Evolutionary conservation across 2,329 filamentous ascomycete genomes (phyloP).

Genomic region (Sporothrix protearum): DNA sequence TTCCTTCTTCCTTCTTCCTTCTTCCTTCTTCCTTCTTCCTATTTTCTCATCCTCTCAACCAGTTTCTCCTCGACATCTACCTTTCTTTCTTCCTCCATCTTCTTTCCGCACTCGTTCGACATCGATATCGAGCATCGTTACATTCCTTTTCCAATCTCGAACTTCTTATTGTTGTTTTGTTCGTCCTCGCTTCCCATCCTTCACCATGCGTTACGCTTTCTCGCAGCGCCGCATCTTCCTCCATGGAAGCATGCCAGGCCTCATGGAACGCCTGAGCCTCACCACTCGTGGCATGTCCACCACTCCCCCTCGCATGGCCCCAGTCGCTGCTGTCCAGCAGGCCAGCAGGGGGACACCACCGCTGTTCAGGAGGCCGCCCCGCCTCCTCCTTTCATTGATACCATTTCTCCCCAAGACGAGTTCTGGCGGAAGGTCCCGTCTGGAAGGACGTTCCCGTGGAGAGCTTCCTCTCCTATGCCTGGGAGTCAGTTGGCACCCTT

Average conservation of each 20-base stretch:
- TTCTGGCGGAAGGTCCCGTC: constrained; percentile 51
- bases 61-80: neutral
- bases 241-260: neutral
- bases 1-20: neutral
- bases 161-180: too few relatives aligned
- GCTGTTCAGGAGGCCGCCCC: neutral
- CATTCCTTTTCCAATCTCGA: neutral
- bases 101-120: neutral
- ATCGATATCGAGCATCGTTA: neutral
- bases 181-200: neutral
- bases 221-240: neutral
- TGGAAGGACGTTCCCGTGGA: constrained; percentile 48
- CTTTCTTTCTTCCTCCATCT: neutral
- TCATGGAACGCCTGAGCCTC: neutral
- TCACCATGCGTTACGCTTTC: neutral
- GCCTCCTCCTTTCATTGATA: neutral
- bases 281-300: neutral
- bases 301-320: constrained; percentile 5
- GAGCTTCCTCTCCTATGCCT: constrained; percentile 52
- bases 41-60: too few relatives aligned
- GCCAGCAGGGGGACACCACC: neutral
- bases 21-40: neutral
- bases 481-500: constrained; percentile 38
- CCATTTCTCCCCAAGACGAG: constrained; percentile 31
- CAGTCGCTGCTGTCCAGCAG: neutral